These are phyloP conservation scores for Corniculantispora saksenae DNA, from an alignment of 2,329 filamentous ascomycete genomes.

Conservation along the genomic window DNA sequence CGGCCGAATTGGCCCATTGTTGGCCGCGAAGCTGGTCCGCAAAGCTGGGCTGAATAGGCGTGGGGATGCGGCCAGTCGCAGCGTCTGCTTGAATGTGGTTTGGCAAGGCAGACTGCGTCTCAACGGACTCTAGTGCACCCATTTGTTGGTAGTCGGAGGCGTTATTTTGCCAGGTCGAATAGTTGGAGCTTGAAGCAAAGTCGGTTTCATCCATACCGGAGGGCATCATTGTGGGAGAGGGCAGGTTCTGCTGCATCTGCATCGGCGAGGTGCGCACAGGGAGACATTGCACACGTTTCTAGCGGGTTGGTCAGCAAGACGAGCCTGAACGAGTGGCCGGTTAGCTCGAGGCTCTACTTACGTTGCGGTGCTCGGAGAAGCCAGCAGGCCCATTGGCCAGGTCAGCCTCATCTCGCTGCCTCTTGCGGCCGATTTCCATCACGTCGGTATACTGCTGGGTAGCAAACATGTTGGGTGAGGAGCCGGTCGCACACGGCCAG, in stretches of 20 bases:
- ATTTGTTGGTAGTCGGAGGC: neutral
- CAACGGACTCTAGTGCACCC: neutral
- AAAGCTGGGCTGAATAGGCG: slow-evolving; percentile 61
- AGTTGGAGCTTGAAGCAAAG: slow-evolving; percentile 20
- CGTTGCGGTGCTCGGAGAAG: slow-evolving; percentile 53
- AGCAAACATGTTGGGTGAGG: slow-evolving; percentile 38
- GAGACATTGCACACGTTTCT: slow-evolving; percentile 59
- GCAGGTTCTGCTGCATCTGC: slow-evolving; percentile 31
- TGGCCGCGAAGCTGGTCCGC: slow-evolving; percentile 56
- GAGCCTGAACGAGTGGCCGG: neutral
- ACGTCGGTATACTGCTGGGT: slow-evolving; percentile 35
- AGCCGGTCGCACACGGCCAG: neutral
- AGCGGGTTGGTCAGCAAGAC: slow-evolving; percentile 4
- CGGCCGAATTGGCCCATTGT: slow-evolving; percentile 41
- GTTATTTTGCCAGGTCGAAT: slow-evolving; percentile 8
- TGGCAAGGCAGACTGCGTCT: slow-evolving; percentile 20
- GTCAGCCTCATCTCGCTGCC: slow-evolving; percentile 49
- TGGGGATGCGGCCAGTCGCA: slow-evolving; percentile 53
- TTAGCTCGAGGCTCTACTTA: slow-evolving; percentile 31
- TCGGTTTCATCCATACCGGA: slow-evolving; percentile 44
- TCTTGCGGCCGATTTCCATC: slow-evolving; percentile 44
- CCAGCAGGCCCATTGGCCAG: slow-evolving; percentile 40
- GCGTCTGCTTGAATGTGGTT: slow-evolving; percentile 21
- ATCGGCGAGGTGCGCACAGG: slow-evolving; percentile 50
- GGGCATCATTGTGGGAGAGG: slow-evolving; percentile 39